A percentile compares a stretch with the other conserved stretches of the same genome.
phyloP scores from a whole-genome alignment of 106 monocot species.

The Amphibolis antarctica region DNA sequence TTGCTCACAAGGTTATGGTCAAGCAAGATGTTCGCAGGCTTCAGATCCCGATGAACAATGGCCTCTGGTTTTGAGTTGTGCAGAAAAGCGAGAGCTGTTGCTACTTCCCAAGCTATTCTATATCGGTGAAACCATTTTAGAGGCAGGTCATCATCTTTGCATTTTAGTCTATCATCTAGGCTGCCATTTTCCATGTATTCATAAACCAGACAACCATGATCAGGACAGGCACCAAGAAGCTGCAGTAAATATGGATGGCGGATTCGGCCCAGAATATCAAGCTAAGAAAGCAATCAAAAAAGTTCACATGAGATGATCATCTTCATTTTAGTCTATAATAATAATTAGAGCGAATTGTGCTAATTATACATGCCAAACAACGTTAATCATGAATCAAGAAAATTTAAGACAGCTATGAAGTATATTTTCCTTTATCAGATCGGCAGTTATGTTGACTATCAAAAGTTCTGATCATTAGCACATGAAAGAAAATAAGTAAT shows the following conservation, averaged over 20 bases:
- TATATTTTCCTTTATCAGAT: neutral
- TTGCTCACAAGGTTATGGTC: constrained; percentile 57
- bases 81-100: constrained; percentile 53
- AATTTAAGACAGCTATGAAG: neutral
- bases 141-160: constrained; percentile 29
- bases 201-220: constrained; percentile 59
- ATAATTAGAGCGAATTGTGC: neutral
- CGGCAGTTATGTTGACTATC: too few species aligned
- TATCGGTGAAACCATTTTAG: constrained; percentile 56
- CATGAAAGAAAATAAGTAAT: neutral
- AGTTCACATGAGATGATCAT: neutral
- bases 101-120: constrained; percentile 61
- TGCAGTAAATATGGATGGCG: constrained; percentile 62
- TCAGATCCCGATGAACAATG: constrained; percentile 76
- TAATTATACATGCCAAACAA: neutral
- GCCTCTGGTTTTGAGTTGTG: constrained; percentile 59
- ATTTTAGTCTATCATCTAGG: constrained; percentile 47
- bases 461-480: neutral
- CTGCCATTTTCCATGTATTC: constrained; percentile 92
- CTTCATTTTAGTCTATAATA: neutral
- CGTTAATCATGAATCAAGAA: neutral
- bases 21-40: constrained; percentile 77
- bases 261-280: constrained; percentile 61
- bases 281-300: constrained; percentile 22
- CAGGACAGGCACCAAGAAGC: constrained; percentile 65